phyloP scores from a whole-genome alignment of 768 basidiomycete species.

The Ramaria rubella region DNA sequence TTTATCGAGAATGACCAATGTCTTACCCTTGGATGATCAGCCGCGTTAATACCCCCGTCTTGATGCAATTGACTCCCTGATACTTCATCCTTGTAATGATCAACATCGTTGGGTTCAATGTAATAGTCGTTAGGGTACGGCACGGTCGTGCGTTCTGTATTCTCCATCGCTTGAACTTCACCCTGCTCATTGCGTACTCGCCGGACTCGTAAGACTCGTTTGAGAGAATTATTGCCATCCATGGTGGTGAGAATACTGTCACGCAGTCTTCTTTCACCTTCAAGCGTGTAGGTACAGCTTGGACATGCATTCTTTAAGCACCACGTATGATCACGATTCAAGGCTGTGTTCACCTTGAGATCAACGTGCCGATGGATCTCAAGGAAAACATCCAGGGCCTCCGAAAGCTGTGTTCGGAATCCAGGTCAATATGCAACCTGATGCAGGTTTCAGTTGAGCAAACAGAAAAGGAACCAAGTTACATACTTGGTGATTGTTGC shows the following conservation, averaged over 20 bases:
- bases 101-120: constrained; percentile 20
- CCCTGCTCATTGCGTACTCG: constrained; percentile 17
- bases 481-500: constrained; percentile 20
- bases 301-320: constrained; percentile 30
- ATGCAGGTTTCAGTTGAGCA: not conserved
- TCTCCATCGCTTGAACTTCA: constrained; percentile 9
- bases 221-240: constrained; percentile 31
- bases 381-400: not conserved
- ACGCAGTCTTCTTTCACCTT: constrained; percentile 24
- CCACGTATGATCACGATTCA: constrained; percentile 22
- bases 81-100: constrained; percentile 29
- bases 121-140: constrained; percentile 18
- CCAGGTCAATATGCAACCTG: not conserved
- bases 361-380: not conserved
- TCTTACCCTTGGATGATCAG: too few relatives aligned
- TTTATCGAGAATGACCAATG: too few relatives aligned
- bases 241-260: constrained; percentile 22
- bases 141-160: not conserved
- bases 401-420: not conserved
- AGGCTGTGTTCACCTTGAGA: constrained; percentile 6
- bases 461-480: not conserved
- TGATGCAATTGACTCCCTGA: too few relatives aligned
- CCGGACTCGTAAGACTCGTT: constrained; percentile 21
- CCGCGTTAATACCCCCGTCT: too few relatives aligned
- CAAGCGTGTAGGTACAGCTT: constrained; percentile 30